Percentiles rank a stretch among this genome's conserved stretches.
These are phyloP conservation scores for Debaryomyces sp. DNA, from an alignment of 1,139 yeast genomes.

Conservation along the genomic window DNA sequence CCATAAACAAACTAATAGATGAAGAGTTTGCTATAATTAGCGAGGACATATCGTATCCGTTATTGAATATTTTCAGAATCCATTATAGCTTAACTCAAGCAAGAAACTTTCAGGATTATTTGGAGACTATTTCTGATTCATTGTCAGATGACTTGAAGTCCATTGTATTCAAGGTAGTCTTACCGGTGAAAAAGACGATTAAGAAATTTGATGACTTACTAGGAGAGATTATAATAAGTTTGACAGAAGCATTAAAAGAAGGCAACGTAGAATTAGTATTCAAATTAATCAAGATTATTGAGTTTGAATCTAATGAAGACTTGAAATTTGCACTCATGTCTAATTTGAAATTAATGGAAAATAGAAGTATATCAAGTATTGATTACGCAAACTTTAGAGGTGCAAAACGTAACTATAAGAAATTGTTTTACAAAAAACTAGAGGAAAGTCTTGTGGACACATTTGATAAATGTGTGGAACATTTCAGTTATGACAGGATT, in stretches of 20 bases:
- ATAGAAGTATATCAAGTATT: constrained; percentile 20
- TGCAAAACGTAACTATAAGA: constrained; percentile 61
- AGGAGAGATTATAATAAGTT: constrained; percentile 58
- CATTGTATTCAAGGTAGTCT: constrained; percentile 63
- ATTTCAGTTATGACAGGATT: constrained; percentile 56
- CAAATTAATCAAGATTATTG: constrained; percentile 74
- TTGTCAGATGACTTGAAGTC: constrained; percentile 73
- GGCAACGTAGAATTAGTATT: constrained; percentile 70
- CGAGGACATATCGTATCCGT: constrained; percentile 54
- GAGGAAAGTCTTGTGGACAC: constrained; percentile 64
- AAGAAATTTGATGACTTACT: constrained; percentile 67
- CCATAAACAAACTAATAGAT: constrained; percentile 56
- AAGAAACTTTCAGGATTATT: constrained; percentile 78
- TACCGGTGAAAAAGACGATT: constrained; percentile 51
- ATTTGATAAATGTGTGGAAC: constrained; percentile 65
- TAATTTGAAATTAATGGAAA: constrained; percentile 36
- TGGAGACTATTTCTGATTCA: constrained; percentile 52
- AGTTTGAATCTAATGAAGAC: constrained; percentile 80
- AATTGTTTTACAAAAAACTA: constrained; percentile 63
- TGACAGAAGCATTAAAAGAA: constrained; percentile 71
- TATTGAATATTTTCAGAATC: constrained; percentile 62
- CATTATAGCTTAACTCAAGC: constrained; percentile 73
- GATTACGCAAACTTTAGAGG: constrained; percentile 44
- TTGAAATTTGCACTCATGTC: constrained; percentile 56
- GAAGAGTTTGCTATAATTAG: constrained; percentile 51